Conservation (phyloP, 352 stramenopile species). For the Thraustochytrium sp. region DNA sequence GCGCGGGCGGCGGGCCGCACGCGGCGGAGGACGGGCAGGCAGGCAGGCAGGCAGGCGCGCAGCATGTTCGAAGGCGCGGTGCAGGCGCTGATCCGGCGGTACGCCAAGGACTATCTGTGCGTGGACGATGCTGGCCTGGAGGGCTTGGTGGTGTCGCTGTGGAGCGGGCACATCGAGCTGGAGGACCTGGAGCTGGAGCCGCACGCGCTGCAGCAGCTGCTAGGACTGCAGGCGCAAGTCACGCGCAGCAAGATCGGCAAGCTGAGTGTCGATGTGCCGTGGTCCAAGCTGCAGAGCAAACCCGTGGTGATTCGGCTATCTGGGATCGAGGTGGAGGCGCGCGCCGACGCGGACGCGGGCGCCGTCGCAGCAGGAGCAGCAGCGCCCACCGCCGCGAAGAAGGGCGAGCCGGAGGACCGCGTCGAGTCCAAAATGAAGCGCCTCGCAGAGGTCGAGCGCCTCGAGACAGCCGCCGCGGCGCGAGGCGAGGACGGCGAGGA, state of each 20-base stretch:
- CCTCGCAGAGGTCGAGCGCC: not conserved
- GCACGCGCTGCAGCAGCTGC: slow-evolving; percentile 11
- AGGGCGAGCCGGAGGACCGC: not conserved
- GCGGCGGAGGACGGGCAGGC: too few relatives aligned
- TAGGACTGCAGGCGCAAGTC: not conserved
- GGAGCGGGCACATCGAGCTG: slow-evolving; percentile 38
- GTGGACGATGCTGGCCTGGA: slow-evolving; percentile 38
- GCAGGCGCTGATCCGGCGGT: slow-evolving; percentile 22
- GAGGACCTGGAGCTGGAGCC: slow-evolving; percentile 35
- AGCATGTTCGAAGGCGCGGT: slow-evolving; percentile 34
- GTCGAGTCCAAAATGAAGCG: not conserved
- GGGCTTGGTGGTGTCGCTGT: slow-evolving; percentile 37
- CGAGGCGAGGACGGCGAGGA: not conserved
- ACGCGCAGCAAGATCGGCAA: not conserved
- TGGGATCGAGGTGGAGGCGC: slow-evolving; percentile 40
- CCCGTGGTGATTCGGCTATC: slow-evolving; percentile 36
- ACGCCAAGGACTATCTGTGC: slow-evolving; percentile 36
- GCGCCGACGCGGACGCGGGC: too few relatives aligned
- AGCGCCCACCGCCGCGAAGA: too few relatives aligned
- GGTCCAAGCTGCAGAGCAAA: slow-evolving; percentile 45
- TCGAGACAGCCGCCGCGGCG: not conserved
- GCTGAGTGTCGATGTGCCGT: slow-evolving; percentile 38
- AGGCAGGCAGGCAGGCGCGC: too few relatives aligned
- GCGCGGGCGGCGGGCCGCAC: too few relatives aligned
- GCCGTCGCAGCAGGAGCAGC: not conserved